These are phyloP conservation scores for Sugiyamaella qingdaonensis DNA, from an alignment of 805 yeast genomes.

Conservation along the genomic window DNA sequence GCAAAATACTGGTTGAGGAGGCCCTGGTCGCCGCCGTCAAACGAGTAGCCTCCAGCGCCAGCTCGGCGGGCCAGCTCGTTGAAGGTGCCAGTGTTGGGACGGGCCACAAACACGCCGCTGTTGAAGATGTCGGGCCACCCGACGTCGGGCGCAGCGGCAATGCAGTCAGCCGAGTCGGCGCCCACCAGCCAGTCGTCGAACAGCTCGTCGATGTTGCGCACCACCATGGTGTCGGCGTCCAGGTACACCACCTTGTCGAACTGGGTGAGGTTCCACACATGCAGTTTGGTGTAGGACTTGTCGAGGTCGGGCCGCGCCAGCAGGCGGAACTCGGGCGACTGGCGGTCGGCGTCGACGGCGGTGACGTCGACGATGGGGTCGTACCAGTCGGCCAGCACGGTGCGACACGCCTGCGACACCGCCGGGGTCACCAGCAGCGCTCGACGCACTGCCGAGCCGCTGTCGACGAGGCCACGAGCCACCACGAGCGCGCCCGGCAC, in stretches of 20 bases:
- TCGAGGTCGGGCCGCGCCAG: conserved; percentile 48
- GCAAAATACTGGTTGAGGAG: conserved; percentile 69
- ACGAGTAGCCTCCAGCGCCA: conserved; percentile 37
- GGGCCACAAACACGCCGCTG: conserved; percentile 64
- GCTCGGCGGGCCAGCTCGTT: conserved; percentile 36
- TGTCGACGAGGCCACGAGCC: conserved; percentile 35
- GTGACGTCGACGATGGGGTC: conserved; percentile 29
- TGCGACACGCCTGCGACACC: conserved; percentile 21
- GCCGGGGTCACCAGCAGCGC: conserved; percentile 29
- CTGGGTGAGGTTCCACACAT: conserved; percentile 48
- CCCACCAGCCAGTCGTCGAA: conserved; percentile 22
- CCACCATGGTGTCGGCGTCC: conserved; percentile 53
- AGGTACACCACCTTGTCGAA: conserved; percentile 43
- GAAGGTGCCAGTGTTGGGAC: conserved; percentile 47
- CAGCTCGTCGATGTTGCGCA: conserved; percentile 31
- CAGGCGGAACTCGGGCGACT: conserved; percentile 26
- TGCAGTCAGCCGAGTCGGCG: conserved; percentile 6
- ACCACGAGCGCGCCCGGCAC: conserved; percentile 48
- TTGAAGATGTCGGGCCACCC: conserved; percentile 93
- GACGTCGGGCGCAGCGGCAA: conserved; percentile 64
- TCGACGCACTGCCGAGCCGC: conserved; percentile 24
- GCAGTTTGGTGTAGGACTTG: conserved; percentile 49
- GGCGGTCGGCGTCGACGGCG: conserved; percentile 24
- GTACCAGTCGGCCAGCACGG: conserved; percentile 22
- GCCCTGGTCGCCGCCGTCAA: conserved; percentile 95